phyloP scores from a whole-genome alignment of 805 yeast species.

The Phaffomyces opuntiae region DNA sequence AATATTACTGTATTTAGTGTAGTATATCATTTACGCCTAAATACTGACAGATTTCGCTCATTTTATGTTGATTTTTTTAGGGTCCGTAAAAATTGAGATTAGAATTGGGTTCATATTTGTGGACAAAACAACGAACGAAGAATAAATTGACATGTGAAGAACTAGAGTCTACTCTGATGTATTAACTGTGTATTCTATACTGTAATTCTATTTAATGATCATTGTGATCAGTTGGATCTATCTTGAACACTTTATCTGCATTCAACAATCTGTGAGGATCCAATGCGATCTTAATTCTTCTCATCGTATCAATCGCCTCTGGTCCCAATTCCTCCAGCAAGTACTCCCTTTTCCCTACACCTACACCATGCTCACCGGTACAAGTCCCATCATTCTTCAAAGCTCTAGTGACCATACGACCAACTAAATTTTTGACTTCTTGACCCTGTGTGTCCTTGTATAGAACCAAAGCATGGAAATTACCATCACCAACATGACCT shows the following conservation, averaged over 20 bases:
- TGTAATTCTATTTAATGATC: no score
- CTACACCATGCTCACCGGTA: conserved; percentile 86
- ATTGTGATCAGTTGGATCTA: conserved; percentile 39
- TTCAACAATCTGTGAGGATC: conserved; percentile 71
- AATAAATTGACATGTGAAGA: no score
- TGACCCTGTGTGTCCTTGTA: conserved; percentile 45
- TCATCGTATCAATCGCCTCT: conserved; percentile 64
- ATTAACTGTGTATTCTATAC: no score
- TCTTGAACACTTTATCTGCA: conserved; percentile 72
- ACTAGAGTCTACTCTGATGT: no score
- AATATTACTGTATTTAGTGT: no score
- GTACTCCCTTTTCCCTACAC: conserved; percentile 64
- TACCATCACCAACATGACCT: conserved; percentile 85
- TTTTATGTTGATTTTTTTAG: no score
- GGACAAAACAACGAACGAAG: no score
- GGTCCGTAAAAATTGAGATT: no score
- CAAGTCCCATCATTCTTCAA: conserved; percentile 72
- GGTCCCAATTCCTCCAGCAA: conserved; percentile 59
- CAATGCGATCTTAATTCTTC: conserved; percentile 60
- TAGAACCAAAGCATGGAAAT: conserved; percentile 62
- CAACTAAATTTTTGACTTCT: conserved; percentile 42
- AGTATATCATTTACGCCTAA: no score
- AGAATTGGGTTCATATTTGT: no score
- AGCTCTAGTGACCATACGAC: conserved; percentile 59
- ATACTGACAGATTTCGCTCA: no score